These are phyloP conservation scores for Litchi chinensis DNA, from an alignment of 345 rosid genomes.

Conservation along the genomic window DNA sequence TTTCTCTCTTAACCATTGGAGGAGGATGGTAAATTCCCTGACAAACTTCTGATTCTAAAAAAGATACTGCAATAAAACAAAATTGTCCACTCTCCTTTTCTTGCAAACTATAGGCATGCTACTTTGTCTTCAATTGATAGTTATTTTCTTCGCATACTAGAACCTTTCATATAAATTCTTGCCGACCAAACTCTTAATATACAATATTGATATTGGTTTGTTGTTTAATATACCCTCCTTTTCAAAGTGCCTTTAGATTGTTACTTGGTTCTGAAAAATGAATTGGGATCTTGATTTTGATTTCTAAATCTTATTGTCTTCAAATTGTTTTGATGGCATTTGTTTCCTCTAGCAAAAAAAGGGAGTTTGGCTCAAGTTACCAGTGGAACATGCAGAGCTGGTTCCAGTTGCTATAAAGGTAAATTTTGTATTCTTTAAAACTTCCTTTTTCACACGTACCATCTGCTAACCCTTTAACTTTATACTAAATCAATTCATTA, in stretches of 20 bases:
- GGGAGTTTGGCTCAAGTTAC: slow-evolving; percentile 90
- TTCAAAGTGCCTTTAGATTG: background rate
- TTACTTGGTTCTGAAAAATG: too few relatives aligned
- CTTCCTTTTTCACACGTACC: too few relatives aligned
- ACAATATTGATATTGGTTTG: too few relatives aligned
- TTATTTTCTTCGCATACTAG: too few relatives aligned
- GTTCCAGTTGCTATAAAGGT: slow-evolving; percentile 90
- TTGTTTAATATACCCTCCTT: too few relatives aligned
- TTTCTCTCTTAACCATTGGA: slow-evolving; percentile 69
- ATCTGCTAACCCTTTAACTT: background rate
- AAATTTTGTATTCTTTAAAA: slow-evolving; percentile 1
- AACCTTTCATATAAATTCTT: background rate
- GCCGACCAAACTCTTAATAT: background rate
- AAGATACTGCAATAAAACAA: background rate
- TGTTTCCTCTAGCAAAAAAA: slow-evolving; percentile 63
- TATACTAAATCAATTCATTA: background rate
- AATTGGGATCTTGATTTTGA: too few relatives aligned
- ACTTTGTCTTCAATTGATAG: too few relatives aligned
- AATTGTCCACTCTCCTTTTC: background rate
- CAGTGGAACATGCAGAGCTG: slow-evolving; percentile 64
- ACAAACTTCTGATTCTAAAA: background rate
- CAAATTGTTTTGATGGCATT: background rate
- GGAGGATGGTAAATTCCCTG: slow-evolving; percentile 45
- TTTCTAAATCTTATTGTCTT: too few relatives aligned
- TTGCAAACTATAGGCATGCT: background rate